Base-by-base conservation (phyloP, 2,329 filamentous ascomycete genomes). In the Trematosphaeria pertusa region DNA sequence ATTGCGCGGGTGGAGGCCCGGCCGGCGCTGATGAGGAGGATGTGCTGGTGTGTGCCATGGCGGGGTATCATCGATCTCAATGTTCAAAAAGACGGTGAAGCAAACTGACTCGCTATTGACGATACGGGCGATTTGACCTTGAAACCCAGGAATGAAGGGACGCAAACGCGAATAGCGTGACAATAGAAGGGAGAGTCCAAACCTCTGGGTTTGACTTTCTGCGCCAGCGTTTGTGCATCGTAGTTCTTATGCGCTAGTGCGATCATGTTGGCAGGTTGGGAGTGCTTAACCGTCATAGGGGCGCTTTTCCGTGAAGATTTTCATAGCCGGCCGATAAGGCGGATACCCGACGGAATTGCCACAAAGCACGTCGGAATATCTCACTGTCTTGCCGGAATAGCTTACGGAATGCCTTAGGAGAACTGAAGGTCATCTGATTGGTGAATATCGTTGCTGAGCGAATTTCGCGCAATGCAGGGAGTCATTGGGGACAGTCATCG, bases 41-140 rank as follows among this genome's bases (percentile, higher is more conserved):
- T 14, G 42, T 49, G 43, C 46, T 57, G 49, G 56, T 43, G 44
- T 44, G 46, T 41, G 64, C 59, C 67, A 70, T 71, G 47, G n/a
- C 59, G 46, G 44, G 41, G 49, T 52, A 44, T 58, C 62, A 68
- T 68, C 47, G 24, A 28, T n/a, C n/a, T n/a, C n/a, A n/a, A n/a
- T n/a, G n/a, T n/a, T n/a, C n/a, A n/a, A n/a, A n/a, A n/a, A n/a
- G n/a, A n/a, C n/a, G n/a, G n/a, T n/a, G n/a, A n/a, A n/a, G n/a
- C n/a, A n/a, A n/a, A n/a, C n/a, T n/a, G n/a, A n/a, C n/a, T n/a
- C n/a, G n/a, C n/a, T n/a, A n/a, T n/a, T n/a, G n/a, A n/a, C n/a
- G n/a, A n/a, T n/a, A n/a, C n/a, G n/a, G n/a, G n/a, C n/a, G n/a
- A n/a, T n/a, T n/a, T n/a, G n/a, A n/a, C n/a, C n/a, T n/a, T n/a